Conservation (phyloP, 2,329 filamentous ascomycete species). For the Davidsoniella virescens region DNA sequence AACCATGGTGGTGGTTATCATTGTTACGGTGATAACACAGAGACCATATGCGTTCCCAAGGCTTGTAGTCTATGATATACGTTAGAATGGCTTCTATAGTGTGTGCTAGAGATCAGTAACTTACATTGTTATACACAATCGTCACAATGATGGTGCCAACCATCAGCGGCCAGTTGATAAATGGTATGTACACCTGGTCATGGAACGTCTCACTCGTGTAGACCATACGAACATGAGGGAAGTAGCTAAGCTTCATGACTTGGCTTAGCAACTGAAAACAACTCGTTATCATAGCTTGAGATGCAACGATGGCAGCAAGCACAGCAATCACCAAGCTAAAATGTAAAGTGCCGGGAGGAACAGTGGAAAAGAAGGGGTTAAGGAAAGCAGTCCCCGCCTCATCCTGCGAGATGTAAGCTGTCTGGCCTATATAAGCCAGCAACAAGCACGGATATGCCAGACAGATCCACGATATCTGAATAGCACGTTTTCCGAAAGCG, state of each 20-base stretch:
- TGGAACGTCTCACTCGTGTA: conserved; percentile 56
- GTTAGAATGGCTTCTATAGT: neutral
- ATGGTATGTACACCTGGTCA: conserved; percentile 60
- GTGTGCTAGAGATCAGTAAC: conserved; percentile 21
- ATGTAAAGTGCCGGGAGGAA: conserved; percentile 51
- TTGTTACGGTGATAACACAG: conserved; percentile 66
- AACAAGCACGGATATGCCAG: conserved; percentile 51
- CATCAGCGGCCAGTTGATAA: conserved; percentile 65
- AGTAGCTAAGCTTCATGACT: conserved; percentile 55
- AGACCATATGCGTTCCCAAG: conserved; percentile 64
- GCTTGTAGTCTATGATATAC: conserved; percentile 33
- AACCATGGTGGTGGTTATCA: conserved; percentile 62
- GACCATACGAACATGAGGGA: conserved; percentile 57
- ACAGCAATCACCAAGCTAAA: conserved; percentile 53
- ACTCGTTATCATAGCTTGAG: conserved; percentile 63
- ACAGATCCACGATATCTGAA: conserved; percentile 57
- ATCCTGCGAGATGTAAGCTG: conserved; percentile 48
- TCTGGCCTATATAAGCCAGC: conserved; percentile 55
- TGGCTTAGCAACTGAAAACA: conserved; percentile 55
- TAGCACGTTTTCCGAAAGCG: conserved; percentile 52
- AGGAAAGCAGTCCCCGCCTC: conserved; percentile 27
- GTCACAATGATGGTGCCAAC: conserved; percentile 59
- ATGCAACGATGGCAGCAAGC: conserved; percentile 57
- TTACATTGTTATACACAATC: conserved; percentile 48
- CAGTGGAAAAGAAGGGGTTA: conserved; percentile 50